A percentile compares a stretch with the other conserved stretches of the same genome.
Evolutionary conservation across 1,139 yeast genomes (phyloP).

Genomic region (Saccharomyces hybrid): DNA sequence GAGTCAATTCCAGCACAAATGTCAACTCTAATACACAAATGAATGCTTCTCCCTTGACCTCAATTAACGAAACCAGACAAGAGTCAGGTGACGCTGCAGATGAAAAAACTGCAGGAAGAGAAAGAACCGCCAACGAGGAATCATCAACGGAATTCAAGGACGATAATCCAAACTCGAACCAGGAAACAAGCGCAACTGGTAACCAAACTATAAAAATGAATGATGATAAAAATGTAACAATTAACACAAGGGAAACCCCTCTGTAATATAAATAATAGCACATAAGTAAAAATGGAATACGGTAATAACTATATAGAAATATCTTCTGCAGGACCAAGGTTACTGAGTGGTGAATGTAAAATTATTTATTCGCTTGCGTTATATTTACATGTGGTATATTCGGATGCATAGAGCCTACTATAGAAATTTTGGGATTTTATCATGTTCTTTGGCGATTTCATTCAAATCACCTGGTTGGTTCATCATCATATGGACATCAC

Average conservation of each 20-base stretch:
- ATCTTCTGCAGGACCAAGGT: background rate
- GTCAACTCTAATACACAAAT: background rate
- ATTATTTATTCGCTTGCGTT: background rate
- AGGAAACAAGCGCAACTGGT: background rate
- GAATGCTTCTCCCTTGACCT: background rate
- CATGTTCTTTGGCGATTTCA: constrained; percentile 18
- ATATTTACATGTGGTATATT: background rate
- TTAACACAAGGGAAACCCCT: background rate
- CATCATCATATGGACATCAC: background rate
- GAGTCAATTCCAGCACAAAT: background rate
- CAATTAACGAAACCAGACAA: background rate
- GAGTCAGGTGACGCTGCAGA: background rate
- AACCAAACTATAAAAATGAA: background rate
- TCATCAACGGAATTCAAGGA: background rate
- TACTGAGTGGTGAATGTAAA: background rate
- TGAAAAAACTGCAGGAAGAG: background rate
- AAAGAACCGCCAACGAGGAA: background rate
- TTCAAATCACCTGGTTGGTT: background rate
- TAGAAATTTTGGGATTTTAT: constrained; percentile 11
- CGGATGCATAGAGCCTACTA: background rate
- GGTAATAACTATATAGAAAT: background rate
- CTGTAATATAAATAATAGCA: background rate
- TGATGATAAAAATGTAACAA: background rate
- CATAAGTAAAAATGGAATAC: background rate
- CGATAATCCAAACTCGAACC: background rate